Conservation (phyloP, 306 rosid species). For the Amphicarpaea edgeworthii region DNA sequence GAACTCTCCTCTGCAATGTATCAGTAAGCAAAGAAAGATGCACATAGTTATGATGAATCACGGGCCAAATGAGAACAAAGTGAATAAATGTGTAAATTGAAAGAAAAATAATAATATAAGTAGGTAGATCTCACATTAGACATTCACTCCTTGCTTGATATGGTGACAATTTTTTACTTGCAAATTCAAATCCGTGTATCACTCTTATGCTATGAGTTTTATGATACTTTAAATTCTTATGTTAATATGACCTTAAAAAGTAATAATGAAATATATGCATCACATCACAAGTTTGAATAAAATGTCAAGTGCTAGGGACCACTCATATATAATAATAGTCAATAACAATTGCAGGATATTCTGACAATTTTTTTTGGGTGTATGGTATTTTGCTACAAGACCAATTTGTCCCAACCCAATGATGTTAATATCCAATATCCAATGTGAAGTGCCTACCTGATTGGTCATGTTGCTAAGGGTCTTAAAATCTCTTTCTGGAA, state of each 20-base stretch:
- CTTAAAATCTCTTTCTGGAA: slow-evolving; percentile 56
- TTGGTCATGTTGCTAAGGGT: slow-evolving; percentile 47
- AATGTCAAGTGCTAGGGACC: not conserved
- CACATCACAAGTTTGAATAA: not conserved
- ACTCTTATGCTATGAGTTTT: no score
- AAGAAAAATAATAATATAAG: not conserved
- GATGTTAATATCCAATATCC: not conserved
- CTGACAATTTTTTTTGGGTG: not conserved
- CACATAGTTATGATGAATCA: not conserved
- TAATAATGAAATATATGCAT: not conserved
- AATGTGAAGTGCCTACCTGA: slow-evolving; percentile 49
- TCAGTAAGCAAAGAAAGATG: slow-evolving; percentile 12
- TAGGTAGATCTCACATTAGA: no score
- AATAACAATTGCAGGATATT: not conserved
- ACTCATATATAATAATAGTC: not conserved
- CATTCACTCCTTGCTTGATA: not conserved
- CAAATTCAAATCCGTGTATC: not conserved
- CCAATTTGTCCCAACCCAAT: not conserved
- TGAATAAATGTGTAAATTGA: not conserved
- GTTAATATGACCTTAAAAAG: not conserved
- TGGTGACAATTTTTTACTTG: not conserved
- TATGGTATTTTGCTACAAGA: not conserved
- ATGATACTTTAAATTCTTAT: no score
- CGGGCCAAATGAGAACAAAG: not conserved
- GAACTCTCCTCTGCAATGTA: slow-evolving; percentile 49